Percentiles rank a stretch among this genome's conserved stretches.
Evolutionary conservation across 2,329 filamentous ascomycete genomes (phyloP).

Genomic region (Pseudocercospora fijiensis): DNA sequence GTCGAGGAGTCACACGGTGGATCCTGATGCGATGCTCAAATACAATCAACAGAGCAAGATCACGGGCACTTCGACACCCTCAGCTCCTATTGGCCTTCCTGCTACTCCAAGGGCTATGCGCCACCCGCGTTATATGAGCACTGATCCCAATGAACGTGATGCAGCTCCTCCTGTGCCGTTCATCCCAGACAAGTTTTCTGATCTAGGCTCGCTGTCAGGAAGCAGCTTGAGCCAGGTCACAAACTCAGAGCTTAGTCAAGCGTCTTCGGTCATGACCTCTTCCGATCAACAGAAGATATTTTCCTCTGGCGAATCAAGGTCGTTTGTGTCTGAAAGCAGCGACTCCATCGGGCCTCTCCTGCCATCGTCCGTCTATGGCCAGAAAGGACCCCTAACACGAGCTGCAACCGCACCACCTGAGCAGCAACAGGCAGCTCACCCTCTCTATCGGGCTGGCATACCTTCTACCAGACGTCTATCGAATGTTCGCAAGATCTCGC

Average conservation of each 20-base stretch:
- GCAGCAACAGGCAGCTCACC: conserved; percentile 38
- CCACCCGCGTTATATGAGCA: conserved; percentile 67
- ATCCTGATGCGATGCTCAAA: conserved; percentile 52
- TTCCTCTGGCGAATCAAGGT: conserved; percentile 42
- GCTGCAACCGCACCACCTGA: conserved; percentile 52
- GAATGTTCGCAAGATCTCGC: conserved; percentile 47
- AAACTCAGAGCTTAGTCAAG: conserved; percentile 34
- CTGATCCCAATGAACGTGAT: conserved; percentile 53
- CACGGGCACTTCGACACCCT: conserved; percentile 49
- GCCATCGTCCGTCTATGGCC: conserved; percentile 50
- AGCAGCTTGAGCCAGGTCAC: conserved; percentile 33
- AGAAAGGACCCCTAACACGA: conserved; percentile 41
- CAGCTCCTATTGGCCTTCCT: conserved; percentile 70
- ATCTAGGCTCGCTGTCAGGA: conserved; percentile 29
- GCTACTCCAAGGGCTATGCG: conserved; percentile 91
- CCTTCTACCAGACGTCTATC: conserved; percentile 40
- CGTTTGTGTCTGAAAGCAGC: conserved; percentile 22
- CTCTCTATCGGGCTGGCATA: conserved; percentile 37
- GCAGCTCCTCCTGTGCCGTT: conserved; percentile 55
- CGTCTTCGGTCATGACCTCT: conserved; percentile 11
- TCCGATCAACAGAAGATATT: conserved; percentile 20
- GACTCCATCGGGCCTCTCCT: conserved; percentile 50
- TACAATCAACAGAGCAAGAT: conserved; percentile 34
- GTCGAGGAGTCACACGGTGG: conserved; percentile 64
- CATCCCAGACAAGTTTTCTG: conserved; percentile 53